Percentiles rank a stretch among this genome's conserved stretches.
Conservation (phyloP, 257 asterid species). For the Haberlea rhodopensis region DNA sequence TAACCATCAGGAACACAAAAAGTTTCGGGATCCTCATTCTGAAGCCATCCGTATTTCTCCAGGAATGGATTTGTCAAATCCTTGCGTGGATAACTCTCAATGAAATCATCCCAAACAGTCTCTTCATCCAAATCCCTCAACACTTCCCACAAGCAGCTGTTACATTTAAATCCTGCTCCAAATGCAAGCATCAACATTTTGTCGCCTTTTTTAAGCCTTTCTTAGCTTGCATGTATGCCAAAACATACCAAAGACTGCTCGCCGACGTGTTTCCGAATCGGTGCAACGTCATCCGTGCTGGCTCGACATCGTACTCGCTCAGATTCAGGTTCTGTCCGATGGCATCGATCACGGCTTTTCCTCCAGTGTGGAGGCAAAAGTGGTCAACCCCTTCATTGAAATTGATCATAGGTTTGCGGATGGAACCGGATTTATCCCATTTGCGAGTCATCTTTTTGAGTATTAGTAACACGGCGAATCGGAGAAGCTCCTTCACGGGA, state of each 20-base stretch:
- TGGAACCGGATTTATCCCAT: constrained; percentile 27
- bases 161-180: constrained; percentile 97
- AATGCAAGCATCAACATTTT: constrained; percentile 76
- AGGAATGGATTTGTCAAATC: constrained; percentile 62
- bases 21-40: constrained; percentile 58
- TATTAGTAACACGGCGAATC: constrained; percentile 33
- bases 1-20: constrained; percentile 58
- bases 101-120: constrained; percentile 65
- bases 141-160: constrained; percentile 89
- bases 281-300: constrained; percentile 95
- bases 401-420: constrained; percentile 44
- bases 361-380: constrained; percentile 89
- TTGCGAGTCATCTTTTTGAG: constrained; percentile 26
- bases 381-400: constrained; percentile 78
- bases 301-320: constrained; percentile 73
- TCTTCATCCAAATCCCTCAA: constrained; percentile 56
- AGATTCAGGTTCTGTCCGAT: constrained; percentile 48
- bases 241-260: constrained; percentile 81
- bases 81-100: constrained; percentile 55
- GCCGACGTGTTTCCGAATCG: constrained; percentile 96
- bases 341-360: constrained; percentile 88
- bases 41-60: constrained; percentile 82
- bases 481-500: constrained; percentile 56
- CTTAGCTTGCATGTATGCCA: constrained; percentile 89
- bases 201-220: constrained; percentile 72